phyloP scores from a whole-genome alignment of 2,329 filamentous ascomycete species.

The Aureobasidium sp. region DNA sequence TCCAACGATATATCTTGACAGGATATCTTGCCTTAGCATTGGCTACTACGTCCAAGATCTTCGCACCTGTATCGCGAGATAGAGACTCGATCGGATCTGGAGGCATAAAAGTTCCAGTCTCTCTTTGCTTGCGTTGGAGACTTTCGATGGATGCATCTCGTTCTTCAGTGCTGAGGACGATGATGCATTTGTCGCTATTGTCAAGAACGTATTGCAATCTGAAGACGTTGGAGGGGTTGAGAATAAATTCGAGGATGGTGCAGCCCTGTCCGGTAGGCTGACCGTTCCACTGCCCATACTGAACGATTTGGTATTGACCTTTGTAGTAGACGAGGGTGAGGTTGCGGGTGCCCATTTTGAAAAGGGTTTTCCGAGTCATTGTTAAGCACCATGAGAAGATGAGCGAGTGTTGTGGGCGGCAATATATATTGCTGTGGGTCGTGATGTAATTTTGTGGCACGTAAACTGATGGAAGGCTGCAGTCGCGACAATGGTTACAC shows the following conservation, averaged over 20 bases:
- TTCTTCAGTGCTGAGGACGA: neutral
- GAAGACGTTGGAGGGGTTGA: constrained; percentile 20
- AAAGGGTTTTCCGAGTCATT: neutral
- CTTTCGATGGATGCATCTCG: neutral
- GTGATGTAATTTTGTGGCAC: neutral
- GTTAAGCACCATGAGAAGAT: too few species aligned
- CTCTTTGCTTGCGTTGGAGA: neutral
- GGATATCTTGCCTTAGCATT: neutral
- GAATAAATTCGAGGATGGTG: constrained; percentile 23
- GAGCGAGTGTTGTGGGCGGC: neutral
- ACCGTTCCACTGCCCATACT: constrained; percentile 28
- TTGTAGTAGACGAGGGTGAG: constrained; percentile 22
- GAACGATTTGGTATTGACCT: constrained; percentile 21
- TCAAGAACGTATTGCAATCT: constrained; percentile 22
- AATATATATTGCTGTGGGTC: neutral
- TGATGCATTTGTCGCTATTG: constrained; percentile 10
- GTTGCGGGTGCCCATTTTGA: constrained; percentile 20
- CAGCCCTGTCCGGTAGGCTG: constrained; percentile 24
- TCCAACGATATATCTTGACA: constrained; percentile 11
- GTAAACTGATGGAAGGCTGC: neutral
- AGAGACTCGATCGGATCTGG: neutral
- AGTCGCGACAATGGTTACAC: neutral
- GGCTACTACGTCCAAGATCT: neutral
- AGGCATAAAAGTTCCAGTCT: too few species aligned
- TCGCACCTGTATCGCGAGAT: constrained; percentile 11